Conservation (phyloP, 305 asterid species). For the Ajuga reptans region DNA sequence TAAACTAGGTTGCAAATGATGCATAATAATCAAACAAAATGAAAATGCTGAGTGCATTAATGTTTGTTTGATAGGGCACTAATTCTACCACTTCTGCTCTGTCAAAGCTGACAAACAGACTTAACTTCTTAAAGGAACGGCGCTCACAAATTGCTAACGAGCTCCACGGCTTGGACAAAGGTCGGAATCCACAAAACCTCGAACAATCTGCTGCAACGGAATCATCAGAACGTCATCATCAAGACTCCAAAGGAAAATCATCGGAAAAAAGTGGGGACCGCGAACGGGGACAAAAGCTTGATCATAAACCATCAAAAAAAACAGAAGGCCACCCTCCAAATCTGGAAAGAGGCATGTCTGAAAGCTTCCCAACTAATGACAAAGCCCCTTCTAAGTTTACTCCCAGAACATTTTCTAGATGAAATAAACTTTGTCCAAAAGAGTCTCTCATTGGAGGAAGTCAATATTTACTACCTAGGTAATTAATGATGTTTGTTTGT, state of each 20-base stretch:
- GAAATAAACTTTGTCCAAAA: background rate
- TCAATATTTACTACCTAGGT: no score
- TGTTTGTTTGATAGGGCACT: constrained; percentile 51
- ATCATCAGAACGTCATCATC: constrained; percentile 24
- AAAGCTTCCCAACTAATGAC: constrained; percentile 42
- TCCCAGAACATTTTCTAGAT: constrained; percentile 54
- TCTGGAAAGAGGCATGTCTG: constrained; percentile 51
- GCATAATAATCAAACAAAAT: no score
- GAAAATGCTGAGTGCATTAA: background rate
- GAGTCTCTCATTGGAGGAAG: no score
- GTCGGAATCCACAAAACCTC: constrained; percentile 27
- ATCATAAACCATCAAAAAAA: constrained; percentile 26
- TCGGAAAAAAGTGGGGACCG: constrained; percentile 27
- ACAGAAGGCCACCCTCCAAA: constrained; percentile 30
- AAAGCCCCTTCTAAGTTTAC: constrained; percentile 38
- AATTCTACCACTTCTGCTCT: constrained; percentile 50
- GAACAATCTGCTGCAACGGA: constrained; percentile 29
- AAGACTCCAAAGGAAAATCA: constrained; percentile 36
- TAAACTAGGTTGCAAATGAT: background rate
- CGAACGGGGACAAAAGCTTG: constrained; percentile 21
- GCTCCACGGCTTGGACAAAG: constrained; percentile 57
- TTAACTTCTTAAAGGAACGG: constrained; percentile 88
- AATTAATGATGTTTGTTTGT: no score
- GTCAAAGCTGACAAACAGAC: constrained; percentile 83
- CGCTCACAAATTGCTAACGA: constrained; percentile 69